These are phyloP conservation scores for Inga laurina DNA, from an alignment of 306 rosid species.

Conservation along the genomic window DNA sequence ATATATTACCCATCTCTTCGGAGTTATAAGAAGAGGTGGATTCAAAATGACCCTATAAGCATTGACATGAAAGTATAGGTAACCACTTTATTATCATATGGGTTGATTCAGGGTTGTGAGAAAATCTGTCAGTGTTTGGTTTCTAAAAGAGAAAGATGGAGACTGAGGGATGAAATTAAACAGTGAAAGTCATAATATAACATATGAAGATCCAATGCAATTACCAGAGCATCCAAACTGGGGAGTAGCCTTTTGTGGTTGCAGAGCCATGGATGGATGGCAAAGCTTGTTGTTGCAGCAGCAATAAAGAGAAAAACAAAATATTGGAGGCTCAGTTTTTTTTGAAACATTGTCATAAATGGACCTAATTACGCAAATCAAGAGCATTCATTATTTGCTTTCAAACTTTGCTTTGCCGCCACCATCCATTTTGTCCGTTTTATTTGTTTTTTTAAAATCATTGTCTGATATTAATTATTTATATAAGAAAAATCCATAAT, in stretches of 20 bases:
- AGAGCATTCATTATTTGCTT: neutral
- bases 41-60: neutral
- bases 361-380: neutral
- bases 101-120: neutral
- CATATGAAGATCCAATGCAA: neutral
- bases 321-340: neutral
- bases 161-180: neutral
- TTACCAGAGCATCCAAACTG: slow-evolving; percentile 29
- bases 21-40: neutral
- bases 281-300: neutral
- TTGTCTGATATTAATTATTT: neutral
- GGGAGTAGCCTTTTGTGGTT: neutral
- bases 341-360: neutral
- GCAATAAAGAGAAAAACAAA: neutral
- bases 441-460: neutral
- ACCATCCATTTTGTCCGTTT: neutral
- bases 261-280: slow-evolving; percentile 3
- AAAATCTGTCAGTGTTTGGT: neutral
- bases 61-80: too few relatives aligned
- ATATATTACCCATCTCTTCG: too few relatives aligned
- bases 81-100: neutral
- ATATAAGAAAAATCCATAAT: neutral
- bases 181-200: neutral
- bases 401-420: neutral
- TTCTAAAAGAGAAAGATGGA: neutral